Percentiles rank a stretch among this genome's conserved stretches.
phyloP scores from a whole-genome alignment of 805 yeast genomes.

The Candida morakotiae region DNA sequence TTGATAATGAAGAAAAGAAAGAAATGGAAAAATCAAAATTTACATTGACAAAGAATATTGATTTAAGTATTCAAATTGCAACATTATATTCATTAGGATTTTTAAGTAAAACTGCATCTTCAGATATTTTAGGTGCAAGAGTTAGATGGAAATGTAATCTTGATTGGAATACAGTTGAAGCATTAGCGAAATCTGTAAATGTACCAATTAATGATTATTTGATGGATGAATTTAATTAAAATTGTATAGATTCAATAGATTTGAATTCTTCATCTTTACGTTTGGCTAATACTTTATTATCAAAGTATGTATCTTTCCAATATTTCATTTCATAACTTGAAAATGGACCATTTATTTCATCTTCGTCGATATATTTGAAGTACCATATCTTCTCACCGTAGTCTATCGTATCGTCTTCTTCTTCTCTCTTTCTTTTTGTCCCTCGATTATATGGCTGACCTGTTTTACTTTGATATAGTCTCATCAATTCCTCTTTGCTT shows the following conservation, averaged over 20 bases:
- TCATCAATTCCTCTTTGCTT: constrained; percentile 52
- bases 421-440: constrained; percentile 15
- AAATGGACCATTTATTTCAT: constrained; percentile 45
- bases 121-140: constrained; percentile 60
- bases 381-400: constrained; percentile 36
- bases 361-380: constrained; percentile 34
- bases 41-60: constrained; percentile 40
- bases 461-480: constrained; percentile 20
- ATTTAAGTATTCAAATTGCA: constrained; percentile 54
- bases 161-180: constrained; percentile 59
- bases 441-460: constrained; percentile 20
- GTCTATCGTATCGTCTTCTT: constrained; percentile 17
- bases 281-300: constrained; percentile 41
- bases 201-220: constrained; percentile 66
- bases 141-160: constrained; percentile 79
- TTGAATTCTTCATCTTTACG: constrained; percentile 20
- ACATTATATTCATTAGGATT: constrained; percentile 55
- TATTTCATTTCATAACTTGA: constrained; percentile 51
- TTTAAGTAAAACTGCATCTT: constrained; percentile 36
- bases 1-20: constrained; percentile 30
- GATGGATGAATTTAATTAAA: constrained; percentile 13
- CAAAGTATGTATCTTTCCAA: constrained; percentile 51
- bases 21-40: constrained; percentile 32
- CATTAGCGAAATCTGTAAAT: constrained; percentile 58
- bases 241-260: constrained; percentile 17